Evolutionary conservation across 495 filamentous ascomycete genomes (phyloP), one percentile per base, ranked within the genome.

Genomic region (Saxophila tyrrhenica): DNA sequence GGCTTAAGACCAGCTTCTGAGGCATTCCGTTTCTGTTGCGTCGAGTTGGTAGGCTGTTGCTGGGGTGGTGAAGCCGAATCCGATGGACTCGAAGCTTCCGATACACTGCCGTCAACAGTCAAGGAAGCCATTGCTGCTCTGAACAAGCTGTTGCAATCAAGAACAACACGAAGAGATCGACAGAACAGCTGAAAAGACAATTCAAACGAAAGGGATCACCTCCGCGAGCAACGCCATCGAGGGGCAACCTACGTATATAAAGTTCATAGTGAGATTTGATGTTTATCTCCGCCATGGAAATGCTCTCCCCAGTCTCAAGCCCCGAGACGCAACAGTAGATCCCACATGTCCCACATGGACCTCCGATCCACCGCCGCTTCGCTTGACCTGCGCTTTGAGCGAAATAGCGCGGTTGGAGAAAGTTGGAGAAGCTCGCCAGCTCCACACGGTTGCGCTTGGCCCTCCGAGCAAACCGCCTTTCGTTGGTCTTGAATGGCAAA

Each of bases 1-100:
- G 63, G 61, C 32, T 67, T 66, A 23, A 72, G 52, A 38, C 67
- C 68, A 17, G 68, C 70, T 24, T 60, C 62, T 39, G 66, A 57
- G 25, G 68, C 69, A 20, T 65, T 69, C 16, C 69, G 65, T 55
- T 73, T 73, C 39, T 58, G 59, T n/a, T 64, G 49, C 23, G 61
- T 63, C 3, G 50, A 35, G 23, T 35, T 7, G 25, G 48, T 9
- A n/a, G 7, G 50, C 32, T 22, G 50, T 42, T 42, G 35, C 21
- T 41, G 35, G n/a, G 8, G 17, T 35, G 29, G 29, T 17, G 24
- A 20, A 42, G n/a, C 21, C 20, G 32, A 21, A 1, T 48, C 44
- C 19, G 44, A 24, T 1, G 58, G 55, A 44, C 48, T 20, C 10
- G 58, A 61, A 11, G 54, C 51, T n/a, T 61, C 58, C 8, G 58